Evolutionary conservation across 108 stramenopile genomes (phyloP).

Genomic region (Skeletonema tropicum): DNA sequence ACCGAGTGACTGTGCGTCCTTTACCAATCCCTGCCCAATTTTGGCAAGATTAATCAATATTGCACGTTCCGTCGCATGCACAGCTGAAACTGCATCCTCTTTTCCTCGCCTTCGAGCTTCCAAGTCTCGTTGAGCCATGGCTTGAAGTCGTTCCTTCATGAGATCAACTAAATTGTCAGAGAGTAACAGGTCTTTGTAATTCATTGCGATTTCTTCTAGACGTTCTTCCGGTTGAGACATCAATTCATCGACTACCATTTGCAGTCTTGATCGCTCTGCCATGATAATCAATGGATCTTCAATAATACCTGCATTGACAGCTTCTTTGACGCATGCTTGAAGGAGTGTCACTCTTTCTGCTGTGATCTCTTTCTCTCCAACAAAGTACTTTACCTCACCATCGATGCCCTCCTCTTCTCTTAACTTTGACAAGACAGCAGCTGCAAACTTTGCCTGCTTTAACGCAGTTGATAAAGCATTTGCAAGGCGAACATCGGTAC

Average conservation of each 20-base stretch:
- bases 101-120: conserved; percentile 50
- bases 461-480: conserved; percentile 69
- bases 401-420: conserved; percentile 41
- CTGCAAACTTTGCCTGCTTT: conserved; percentile 81
- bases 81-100: conserved; percentile 46
- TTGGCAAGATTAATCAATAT: conserved; percentile 73
- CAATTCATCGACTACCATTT: conserved; percentile 81
- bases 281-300: conserved; percentile 64
- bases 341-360: conserved; percentile 63
- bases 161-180: conserved; percentile 79
- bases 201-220: conserved; percentile 69
- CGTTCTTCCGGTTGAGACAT: conserved; percentile 83
- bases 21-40: conserved; percentile 73
- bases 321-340: conserved; percentile 63
- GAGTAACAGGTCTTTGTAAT: conserved; percentile 84
- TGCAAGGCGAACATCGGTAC: conserved; percentile 64
- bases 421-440: conserved; percentile 63
- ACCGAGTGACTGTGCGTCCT: conserved; percentile 80
- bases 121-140: conserved; percentile 75
- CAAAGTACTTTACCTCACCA: conserved; percentile 49
- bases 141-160: conserved; percentile 60
- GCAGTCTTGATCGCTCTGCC: conserved; percentile 64
- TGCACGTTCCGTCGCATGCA: conserved; percentile 63
- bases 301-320: conserved; percentile 73
- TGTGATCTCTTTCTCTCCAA: conserved; percentile 63